Conservation (phyloP, 2,329 filamentous ascomycete genomes). For the Alternaria rosae region DNA sequence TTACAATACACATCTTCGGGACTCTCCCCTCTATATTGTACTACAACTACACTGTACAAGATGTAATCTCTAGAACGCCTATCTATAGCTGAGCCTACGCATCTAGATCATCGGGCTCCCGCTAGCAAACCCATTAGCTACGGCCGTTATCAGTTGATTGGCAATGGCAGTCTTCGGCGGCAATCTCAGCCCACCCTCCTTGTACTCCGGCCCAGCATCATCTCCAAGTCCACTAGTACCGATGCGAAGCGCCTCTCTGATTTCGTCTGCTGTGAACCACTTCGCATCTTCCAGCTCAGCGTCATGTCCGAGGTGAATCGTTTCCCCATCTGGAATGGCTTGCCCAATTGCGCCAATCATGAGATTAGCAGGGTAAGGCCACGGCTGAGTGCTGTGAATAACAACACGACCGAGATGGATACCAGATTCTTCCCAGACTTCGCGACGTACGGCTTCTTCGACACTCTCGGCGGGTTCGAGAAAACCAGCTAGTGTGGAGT, state of each 20-base stretch:
- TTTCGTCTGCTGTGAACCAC: slow-evolving; percentile 86
- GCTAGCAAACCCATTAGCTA: slow-evolving; percentile 75
- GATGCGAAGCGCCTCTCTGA: slow-evolving; percentile 73
- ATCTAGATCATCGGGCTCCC: slow-evolving; percentile 55
- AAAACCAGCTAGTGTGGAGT: slow-evolving; percentile 76
- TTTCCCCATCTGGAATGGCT: slow-evolving; percentile 80
- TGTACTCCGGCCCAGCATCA: slow-evolving; percentile 69
- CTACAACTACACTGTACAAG: slow-evolving; percentile 2
- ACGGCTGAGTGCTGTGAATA: slow-evolving; percentile 61
- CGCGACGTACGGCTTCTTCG: slow-evolving; percentile 60
- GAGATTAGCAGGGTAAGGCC: slow-evolving; percentile 62
- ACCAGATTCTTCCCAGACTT: slow-evolving; percentile 61
- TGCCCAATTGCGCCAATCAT: slow-evolving; percentile 79
- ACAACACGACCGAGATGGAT: slow-evolving; percentile 59
- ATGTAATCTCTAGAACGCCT: background rate
- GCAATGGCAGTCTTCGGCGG: slow-evolving; percentile 91
- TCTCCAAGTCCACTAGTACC: slow-evolving; percentile 75
- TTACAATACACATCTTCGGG: background rate
- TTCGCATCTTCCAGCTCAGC: slow-evolving; percentile 88
- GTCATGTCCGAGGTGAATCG: slow-evolving; percentile 83
- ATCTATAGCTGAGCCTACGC: background rate
- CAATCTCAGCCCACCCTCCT: slow-evolving; percentile 78
- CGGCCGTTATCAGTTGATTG: slow-evolving; percentile 82
- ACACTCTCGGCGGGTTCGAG: slow-evolving; percentile 60
- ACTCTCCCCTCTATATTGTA: slow-evolving; percentile 7